Base-by-base conservation (phyloP, 1,284 basidiomycete species). In the Apiotrichum porosum region DNA sequence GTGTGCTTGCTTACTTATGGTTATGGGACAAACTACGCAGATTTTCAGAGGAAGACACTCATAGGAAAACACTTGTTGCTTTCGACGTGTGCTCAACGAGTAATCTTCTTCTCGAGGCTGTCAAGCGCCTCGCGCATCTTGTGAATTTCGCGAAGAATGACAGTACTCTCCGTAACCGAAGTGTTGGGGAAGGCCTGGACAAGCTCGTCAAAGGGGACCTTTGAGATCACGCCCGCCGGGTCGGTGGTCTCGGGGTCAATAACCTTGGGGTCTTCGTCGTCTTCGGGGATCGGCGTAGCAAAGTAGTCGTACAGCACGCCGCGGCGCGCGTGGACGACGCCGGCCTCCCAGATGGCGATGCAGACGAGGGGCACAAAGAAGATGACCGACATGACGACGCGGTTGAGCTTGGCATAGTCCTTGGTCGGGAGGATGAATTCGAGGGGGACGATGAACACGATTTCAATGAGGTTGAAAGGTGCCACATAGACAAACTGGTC, bases 301-400 rank as follows among this genome's bases (percentile, higher is more conserved):
- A 86, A 86, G 51, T 69, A 69, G 54, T 80, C 81, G 36, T 79
- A 78, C 66, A 86, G 78, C 81, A 86, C 84, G 12, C 75, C 45
- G 22, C 52, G 48, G 26, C 52, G 52, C 12, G 61, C 72, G 56
- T 82, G 79, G 49, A 79, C 79, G 35, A 82, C 63, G 10, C 78
- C 76, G 3, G 84, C 78, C 72, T 95, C 92, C 64, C 79, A 86
- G 19, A 92, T 60, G 0, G 88, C 86, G 57, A 95, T 86, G 14
- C 78, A 34, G 4, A 78, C 74, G 30, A 95, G 76, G 0, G 90
- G 89, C 35, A 90, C 55, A 72, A 85, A 86, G 77, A 95, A 94
- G 15, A 94, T 54, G 33, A 79, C 58, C 15, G 76, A 71, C 88
- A 97, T 91, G 42, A 89, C 76, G 57, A 77, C 66, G 42, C 84